Base-by-base conservation (phyloP, 2,329 filamentous ascomycete species). In the Ophiostoma sp. region DNA sequence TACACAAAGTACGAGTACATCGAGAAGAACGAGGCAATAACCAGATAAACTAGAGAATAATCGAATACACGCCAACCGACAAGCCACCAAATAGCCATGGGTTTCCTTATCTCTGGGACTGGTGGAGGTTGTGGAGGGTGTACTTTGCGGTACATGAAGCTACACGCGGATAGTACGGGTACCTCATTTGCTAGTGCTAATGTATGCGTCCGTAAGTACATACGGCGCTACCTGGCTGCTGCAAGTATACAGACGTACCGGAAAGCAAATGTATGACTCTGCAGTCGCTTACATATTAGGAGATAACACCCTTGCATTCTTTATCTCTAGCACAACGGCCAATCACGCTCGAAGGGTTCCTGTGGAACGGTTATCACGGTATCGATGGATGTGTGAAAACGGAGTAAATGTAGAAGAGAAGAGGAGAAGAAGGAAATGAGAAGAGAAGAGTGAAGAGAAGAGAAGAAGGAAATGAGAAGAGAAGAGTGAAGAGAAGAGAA, bases 41-140 rank as follows among this genome's bases (percentile, higher is more conserved):
- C 2, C 27, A 27, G 27, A 27, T 27, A 27, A 27, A 27, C 27
- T 27, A 27, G 27, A 27, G 27, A 27, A 27, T 27, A 27, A 27
- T 27, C 2, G 27, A 55, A 27, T 18, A n/a, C 49, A n/a, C 42
- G 36, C 11, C 18, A 3, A 52, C 9, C 18, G 38, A 62, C 49
- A 65, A 66, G n/a, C 45, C 18, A 66, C 66, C 71, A 70, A 71
- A 72, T 71, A 69, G 70, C 71, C 63, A 55, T 64, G 41, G 45
- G 40, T 65, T 70, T 71, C 65, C 72, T 73, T 73, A 73, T 73
- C 72, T 72, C 67, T 72, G 58, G 66, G 55, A 42, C 49, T 9
- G 49, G 49, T 55, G 49, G 49, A 55, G 49, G 49, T 55, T 55
- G 66, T 63, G 16, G 60, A 36, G 62, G 38, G 64, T 42, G 67